phyloP scores from a whole-genome alignment of 2,329 filamentous ascomycete species.

The Cladophialophora immunda region DNA sequence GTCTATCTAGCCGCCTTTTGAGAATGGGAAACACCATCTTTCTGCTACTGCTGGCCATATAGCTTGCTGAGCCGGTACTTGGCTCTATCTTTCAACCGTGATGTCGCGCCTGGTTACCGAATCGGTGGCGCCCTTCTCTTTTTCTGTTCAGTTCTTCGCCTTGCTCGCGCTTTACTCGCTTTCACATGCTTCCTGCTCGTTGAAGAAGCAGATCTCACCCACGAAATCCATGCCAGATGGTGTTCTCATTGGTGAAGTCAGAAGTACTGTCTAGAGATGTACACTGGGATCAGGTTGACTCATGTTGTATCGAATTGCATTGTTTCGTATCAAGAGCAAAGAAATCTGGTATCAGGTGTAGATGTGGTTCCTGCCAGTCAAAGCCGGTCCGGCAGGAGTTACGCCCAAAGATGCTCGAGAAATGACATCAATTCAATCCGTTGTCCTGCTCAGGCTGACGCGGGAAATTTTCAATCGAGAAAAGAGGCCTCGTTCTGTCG shows the following conservation, averaged over 20 bases:
- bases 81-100: not conserved
- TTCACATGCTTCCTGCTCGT: not conserved
- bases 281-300: not conserved
- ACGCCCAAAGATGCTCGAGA: constrained; percentile 4
- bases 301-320: constrained; percentile 10
- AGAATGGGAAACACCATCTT: too few species aligned
- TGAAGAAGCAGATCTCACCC: not conserved
- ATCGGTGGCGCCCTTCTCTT: too few species aligned
- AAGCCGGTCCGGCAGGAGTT: not conserved
- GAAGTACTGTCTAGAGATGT: constrained; percentile 3
- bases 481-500: not conserved
- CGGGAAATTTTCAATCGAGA: not conserved
- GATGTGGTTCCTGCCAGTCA: constrained; percentile 1
- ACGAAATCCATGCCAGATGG: not conserved
- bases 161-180: not conserved
- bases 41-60: too few species aligned
- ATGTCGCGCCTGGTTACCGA: not conserved
- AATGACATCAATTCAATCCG: constrained; percentile 2
- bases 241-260: not conserved
- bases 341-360: constrained; percentile 6
- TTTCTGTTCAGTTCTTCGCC: too few species aligned
- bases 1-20: too few species aligned
- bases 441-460: not conserved
- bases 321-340: constrained; percentile 7
- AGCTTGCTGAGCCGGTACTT: too few species aligned